A percentile compares a stretch with the other conserved stretches of the same genome.
Evolutionary conservation across 805 yeast genomes (phyloP).

Genomic region (Pichia cephalocereana): DNA sequence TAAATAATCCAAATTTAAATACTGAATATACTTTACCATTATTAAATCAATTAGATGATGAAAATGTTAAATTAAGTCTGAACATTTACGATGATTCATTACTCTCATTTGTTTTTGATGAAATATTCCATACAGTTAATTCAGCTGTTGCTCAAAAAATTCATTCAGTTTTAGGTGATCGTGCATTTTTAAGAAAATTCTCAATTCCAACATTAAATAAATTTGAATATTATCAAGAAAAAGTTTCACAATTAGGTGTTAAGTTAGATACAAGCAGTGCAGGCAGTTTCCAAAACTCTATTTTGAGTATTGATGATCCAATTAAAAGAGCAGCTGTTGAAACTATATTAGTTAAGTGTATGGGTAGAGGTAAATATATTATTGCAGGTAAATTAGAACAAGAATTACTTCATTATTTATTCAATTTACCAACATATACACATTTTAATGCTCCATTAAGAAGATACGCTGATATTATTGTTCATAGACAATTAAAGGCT

Average conservation of each 20-base stretch:
- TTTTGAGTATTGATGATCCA: conserved; percentile 53
- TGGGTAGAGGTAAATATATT: conserved; percentile 79
- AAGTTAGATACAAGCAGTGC: conserved; percentile 68
- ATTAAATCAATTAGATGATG: conserved; percentile 79
- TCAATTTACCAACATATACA: conserved; percentile 78
- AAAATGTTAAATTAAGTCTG: conserved; percentile 59
- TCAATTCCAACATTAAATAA: conserved; percentile 75
- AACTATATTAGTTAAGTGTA: conserved; percentile 67
- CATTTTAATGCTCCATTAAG: conserved; percentile 91
- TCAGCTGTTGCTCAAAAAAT: conserved; percentile 75
- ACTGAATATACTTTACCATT: conserved; percentile 50
- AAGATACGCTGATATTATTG: conserved; percentile 86
- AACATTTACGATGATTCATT: conserved; percentile 59
- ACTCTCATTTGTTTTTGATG: conserved; percentile 55
- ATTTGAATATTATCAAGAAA: conserved; percentile 68
- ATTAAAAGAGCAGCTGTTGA: conserved; percentile 66
- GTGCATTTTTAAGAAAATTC: conserved; percentile 80
- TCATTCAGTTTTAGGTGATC: conserved; percentile 68
- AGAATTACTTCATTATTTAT: conserved; percentile 71
- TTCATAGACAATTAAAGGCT: conserved; percentile 81
- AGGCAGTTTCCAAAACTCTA: conserved; percentile 60
- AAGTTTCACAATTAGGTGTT: conserved; percentile 56
- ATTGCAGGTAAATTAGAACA: conserved; percentile 83
- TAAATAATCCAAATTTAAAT: conserved; percentile 39
- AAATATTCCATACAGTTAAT: conserved; percentile 73